A percentile compares a stretch with the other conserved stretches of the same genome.
Conservation (phyloP, 148 eudicot genomes). For the Beta vulgaris region DNA sequence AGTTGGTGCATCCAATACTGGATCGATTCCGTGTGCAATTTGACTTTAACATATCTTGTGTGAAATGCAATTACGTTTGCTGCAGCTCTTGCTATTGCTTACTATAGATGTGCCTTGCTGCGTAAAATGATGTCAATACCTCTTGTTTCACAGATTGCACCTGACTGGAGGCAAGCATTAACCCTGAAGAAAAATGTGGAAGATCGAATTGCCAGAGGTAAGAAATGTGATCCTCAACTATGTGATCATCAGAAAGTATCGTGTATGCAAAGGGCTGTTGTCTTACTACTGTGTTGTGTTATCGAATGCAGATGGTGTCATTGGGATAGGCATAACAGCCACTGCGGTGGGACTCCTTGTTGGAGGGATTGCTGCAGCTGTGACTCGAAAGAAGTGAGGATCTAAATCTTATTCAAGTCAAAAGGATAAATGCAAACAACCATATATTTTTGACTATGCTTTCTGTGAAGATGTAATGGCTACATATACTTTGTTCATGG, state of each 20-base stretch:
- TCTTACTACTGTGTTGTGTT: background rate
- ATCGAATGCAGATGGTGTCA: conserved; percentile 67
- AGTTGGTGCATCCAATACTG: background rate
- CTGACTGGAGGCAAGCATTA: conserved; percentile 91
- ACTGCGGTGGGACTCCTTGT: conserved; percentile 80
- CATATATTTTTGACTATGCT: background rate
- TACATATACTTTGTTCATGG: conserved; percentile 11
- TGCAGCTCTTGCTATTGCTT: background rate
- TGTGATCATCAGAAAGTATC: background rate
- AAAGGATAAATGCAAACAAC: conserved; percentile 4
- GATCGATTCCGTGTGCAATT: background rate
- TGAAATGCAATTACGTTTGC: background rate
- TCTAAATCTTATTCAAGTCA: conserved; percentile 6
- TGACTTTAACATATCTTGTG: background rate
- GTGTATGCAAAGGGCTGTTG: background rate
- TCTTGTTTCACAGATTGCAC: conserved; percentile 55
- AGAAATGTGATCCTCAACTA: background rate
- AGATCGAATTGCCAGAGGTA: conserved; percentile 77
- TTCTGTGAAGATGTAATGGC: conserved; percentile 19
- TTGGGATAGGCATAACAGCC: conserved; percentile 85
- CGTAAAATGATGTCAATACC: conserved; percentile 4
- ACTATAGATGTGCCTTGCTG: background rate
- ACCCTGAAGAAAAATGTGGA: conserved; percentile 74
- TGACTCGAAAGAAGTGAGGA: conserved; percentile 49
- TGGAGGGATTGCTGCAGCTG: conserved; percentile 89